A percentile compares a stretch with the other conserved stretches of the same genome.
phyloP scores from a whole-genome alignment of 768 basidiomycete species.

The Auriscalpium vulgare region DNA sequence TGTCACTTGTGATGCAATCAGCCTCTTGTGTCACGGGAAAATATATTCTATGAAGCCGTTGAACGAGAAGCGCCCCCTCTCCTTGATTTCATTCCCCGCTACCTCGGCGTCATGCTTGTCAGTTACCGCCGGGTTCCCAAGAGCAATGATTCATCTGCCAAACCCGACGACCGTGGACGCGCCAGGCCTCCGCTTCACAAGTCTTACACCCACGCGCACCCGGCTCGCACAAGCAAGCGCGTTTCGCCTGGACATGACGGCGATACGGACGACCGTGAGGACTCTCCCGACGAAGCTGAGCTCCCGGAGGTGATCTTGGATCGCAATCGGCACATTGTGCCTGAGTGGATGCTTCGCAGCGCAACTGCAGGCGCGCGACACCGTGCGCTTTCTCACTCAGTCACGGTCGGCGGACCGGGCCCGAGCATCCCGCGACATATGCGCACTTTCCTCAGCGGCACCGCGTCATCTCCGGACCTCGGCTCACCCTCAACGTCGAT shows the following conservation, averaged over 20 bases:
- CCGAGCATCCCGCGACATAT: constrained; percentile 30
- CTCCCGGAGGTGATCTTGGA: constrained; percentile 92
- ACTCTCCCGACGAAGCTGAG: constrained; percentile 56
- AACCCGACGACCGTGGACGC: constrained; percentile 4
- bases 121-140: constrained; percentile 73
- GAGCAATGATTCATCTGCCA: constrained; percentile 11
- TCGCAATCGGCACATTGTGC: constrained; percentile 92
- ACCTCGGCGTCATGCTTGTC: constrained; percentile 97
- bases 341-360: constrained; percentile 76
- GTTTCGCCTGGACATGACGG: constrained; percentile 22
- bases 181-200: constrained; percentile 23
- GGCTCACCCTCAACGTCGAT: constrained; percentile 20
- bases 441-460: constrained; percentile 40
- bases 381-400: constrained; percentile 38
- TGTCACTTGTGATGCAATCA: constrained; percentile 26
- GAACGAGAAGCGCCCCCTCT: constrained; percentile 91
- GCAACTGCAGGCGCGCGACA: constrained; percentile 29
- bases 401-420: constrained; percentile 21
- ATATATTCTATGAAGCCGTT: constrained; percentile 95
- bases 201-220: constrained; percentile 19
- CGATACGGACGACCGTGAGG: constrained; percentile 30
- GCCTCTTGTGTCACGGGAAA: constrained; percentile 96
- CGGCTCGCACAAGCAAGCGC: background rate
- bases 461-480: constrained; percentile 68
- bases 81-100: constrained; percentile 92